A percentile compares a stretch with the other conserved stretches of the same genome.
These are phyloP conservation scores for Bipolaris gigantea DNA, from an alignment of 2,329 filamentous ascomycete genomes.

Conservation along the genomic window DNA sequence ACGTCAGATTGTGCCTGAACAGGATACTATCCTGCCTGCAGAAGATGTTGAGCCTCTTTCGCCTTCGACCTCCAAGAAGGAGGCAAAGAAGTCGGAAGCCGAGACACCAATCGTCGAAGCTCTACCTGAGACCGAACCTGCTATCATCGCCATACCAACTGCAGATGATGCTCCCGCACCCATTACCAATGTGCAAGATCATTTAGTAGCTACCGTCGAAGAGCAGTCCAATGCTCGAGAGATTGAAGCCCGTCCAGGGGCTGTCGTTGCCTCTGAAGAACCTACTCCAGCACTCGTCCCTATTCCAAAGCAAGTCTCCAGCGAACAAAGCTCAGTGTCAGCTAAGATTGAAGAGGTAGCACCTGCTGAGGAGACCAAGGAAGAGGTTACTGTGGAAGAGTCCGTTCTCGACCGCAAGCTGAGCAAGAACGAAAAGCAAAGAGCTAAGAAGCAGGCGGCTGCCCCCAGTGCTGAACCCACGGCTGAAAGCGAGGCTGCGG, in stretches of 20 bases:
- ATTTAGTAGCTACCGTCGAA: background rate
- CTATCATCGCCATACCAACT: background rate
- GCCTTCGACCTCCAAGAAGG: conserved; percentile 24
- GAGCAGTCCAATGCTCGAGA: conserved; percentile 6
- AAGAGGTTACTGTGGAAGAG: conserved; percentile 13
- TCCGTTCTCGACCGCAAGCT: conserved; percentile 30
- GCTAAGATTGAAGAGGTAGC: background rate
- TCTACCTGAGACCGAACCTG: conserved; percentile 6
- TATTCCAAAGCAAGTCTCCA: conserved; percentile 2
- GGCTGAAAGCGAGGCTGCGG: background rate
- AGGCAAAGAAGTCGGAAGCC: conserved; percentile 27
- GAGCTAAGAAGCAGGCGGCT: conserved; percentile 28
- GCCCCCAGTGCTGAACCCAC: conserved; percentile 12
- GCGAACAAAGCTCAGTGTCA: background rate
- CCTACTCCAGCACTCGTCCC: background rate
- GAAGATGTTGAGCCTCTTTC: conserved; percentile 4
- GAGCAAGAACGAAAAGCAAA: conserved; percentile 43
- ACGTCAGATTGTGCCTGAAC: conserved; percentile 3
- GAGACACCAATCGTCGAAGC: conserved; percentile 16
- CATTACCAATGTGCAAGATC: background rate
- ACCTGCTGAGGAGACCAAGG: conserved; percentile 2
- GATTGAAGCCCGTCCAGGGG: background rate
- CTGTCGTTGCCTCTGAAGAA: background rate
- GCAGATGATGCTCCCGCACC: background rate
- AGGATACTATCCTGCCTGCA: conserved; percentile 15